Evolutionary conservation across 2,329 filamentous ascomycete species (phyloP).

Genomic region (Arthrobotrys musiformis): DNA sequence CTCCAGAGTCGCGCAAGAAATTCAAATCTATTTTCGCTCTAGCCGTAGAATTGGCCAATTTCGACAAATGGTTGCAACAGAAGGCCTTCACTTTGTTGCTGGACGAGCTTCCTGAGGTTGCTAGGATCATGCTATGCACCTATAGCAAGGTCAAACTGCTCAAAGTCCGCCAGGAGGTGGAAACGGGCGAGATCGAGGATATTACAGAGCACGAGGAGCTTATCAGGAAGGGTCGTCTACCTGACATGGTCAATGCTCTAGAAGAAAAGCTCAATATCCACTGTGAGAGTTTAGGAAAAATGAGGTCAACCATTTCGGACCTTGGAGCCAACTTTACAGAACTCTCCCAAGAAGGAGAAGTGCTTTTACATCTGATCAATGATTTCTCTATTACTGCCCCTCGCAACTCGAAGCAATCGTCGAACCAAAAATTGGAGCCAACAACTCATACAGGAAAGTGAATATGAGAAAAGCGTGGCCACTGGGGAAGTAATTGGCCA

Average conservation of each 20-base stretch:
- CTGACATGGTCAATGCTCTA: background rate
- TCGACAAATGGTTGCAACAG: background rate
- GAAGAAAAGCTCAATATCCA: background rate
- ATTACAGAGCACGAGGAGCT: background rate
- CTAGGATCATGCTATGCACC: constrained; percentile 18
- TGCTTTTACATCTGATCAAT: background rate
- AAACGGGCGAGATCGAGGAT: background rate
- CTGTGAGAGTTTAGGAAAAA: background rate
- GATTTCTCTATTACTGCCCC: too few species aligned
- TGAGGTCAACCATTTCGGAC: background rate
- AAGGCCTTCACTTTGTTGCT: constrained; percentile 13
- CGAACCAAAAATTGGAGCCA: too few species aligned
- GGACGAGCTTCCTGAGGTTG: constrained; percentile 15
- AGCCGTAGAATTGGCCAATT: background rate
- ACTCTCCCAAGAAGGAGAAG: background rate
- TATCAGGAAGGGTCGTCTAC: background rate
- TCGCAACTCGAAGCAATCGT: too few species aligned
- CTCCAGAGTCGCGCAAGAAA: background rate
- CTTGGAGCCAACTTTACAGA: background rate
- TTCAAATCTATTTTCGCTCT: background rate
- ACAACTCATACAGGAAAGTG: too few species aligned
- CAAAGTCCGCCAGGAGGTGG: background rate
- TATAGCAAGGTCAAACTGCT: background rate
- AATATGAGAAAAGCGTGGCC: too few species aligned
- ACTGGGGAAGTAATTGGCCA: too few species aligned